Percentiles rank a stretch among this genome's conserved stretches.
These are phyloP conservation scores for Stygiomarasmius scandens DNA, from an alignment of 1,284 basidiomycete genomes.

Conservation along the genomic window DNA sequence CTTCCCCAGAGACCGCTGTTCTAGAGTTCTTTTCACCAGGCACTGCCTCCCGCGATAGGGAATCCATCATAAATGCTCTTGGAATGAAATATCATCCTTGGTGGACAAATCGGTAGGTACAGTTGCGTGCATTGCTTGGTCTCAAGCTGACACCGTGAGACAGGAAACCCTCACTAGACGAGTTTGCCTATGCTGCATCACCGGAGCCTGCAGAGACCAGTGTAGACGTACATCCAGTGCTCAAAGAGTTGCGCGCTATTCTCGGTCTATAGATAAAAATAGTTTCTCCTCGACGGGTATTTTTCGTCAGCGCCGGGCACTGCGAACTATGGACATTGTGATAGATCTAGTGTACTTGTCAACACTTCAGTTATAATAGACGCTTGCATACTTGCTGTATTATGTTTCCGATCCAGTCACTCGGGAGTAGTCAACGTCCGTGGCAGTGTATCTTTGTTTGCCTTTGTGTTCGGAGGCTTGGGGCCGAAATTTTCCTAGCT, in stretches of 20 bases:
- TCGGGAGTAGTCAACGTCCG: too few species aligned
- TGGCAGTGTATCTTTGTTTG: too few species aligned
- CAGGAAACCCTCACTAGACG: slow-evolving; percentile 27
- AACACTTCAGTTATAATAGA: too few species aligned
- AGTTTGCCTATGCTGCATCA: slow-evolving; percentile 8
- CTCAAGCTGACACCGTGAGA: slow-evolving; percentile 26
- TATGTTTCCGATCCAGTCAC: too few species aligned
- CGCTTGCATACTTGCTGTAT: too few species aligned
- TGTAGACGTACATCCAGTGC: not conserved
- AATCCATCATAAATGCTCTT: slow-evolving; percentile 62
- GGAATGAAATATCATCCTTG: slow-evolving; percentile 78
- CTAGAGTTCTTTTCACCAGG: slow-evolving; percentile 82
- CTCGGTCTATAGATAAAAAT: not conserved
- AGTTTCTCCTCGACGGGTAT: not conserved
- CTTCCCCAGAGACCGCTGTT: slow-evolving; percentile 55
- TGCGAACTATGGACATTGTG: too few species aligned
- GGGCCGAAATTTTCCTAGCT: too few species aligned
- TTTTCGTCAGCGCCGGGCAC: too few species aligned
- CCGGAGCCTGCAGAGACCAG: not conserved
- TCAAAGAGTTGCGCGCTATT: not conserved
- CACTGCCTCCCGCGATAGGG: slow-evolving; percentile 74
- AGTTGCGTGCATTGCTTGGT: slow-evolving; percentile 8
- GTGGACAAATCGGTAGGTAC: slow-evolving; percentile 58
- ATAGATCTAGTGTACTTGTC: too few species aligned
- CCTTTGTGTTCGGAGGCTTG: too few species aligned